Conservation (phyloP, 1,139 yeast genomes). For the Suhomyces wounanorum region DNA sequence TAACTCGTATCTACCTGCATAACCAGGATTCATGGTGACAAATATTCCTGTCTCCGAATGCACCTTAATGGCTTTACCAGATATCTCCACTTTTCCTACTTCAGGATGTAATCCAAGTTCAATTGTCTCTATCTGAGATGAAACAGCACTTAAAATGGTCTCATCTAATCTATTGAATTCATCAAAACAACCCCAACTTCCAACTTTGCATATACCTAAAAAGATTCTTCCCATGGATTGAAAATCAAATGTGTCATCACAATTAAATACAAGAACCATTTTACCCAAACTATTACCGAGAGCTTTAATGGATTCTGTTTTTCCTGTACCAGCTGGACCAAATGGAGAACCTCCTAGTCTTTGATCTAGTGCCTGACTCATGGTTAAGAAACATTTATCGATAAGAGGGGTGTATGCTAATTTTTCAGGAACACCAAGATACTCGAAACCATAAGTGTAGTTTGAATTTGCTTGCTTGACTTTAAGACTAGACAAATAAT, state of each 20-base stretch:
- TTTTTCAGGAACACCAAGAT: constrained; percentile 73
- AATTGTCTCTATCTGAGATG: constrained; percentile 77
- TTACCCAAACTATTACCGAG: constrained; percentile 79
- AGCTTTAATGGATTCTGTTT: constrained; percentile 89
- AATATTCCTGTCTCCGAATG: constrained; percentile 69
- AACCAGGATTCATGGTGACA: constrained; percentile 90
- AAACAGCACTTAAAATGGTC: constrained; percentile 76
- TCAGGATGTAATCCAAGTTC: constrained; percentile 51
- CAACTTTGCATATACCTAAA: constrained; percentile 80
- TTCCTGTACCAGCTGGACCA: constrained; percentile 99
- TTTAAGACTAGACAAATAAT: constrained; percentile 35
- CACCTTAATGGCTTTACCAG: constrained; percentile 48
- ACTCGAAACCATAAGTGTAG: constrained; percentile 77
- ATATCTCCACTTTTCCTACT: constrained; percentile 41
- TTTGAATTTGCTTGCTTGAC: constrained; percentile 56
- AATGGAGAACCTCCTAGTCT: constrained; percentile 87
- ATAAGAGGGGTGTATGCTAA: constrained; percentile 79
- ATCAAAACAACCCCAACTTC: constrained; percentile 97
- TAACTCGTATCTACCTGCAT: constrained; percentile 76
- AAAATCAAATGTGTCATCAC: constrained; percentile 88
- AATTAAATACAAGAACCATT: constrained; percentile 82
- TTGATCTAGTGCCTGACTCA: constrained; percentile 75
- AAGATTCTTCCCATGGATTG: constrained; percentile 78
- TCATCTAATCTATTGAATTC: constrained; percentile 85
- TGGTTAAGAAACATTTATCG: constrained; percentile 61